These are phyloP conservation scores for Neocallimastix lanati DNA, from an alignment of 192 early-diverging fungal genomes.

Conservation along the genomic window DNA sequence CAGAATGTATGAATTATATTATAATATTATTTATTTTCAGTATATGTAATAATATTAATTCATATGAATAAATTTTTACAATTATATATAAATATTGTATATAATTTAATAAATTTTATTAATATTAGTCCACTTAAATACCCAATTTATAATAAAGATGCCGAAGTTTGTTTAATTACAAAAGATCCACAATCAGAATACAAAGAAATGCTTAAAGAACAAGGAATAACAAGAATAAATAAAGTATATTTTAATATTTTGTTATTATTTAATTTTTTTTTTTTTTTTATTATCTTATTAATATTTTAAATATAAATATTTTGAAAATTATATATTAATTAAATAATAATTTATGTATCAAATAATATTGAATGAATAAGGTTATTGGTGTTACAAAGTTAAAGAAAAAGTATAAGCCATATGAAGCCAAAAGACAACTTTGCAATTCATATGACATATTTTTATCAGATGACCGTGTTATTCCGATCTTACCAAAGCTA, in stretches of 20 bases:
- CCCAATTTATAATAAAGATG: slow-evolving; percentile 37
- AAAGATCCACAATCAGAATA: slow-evolving; percentile 67
- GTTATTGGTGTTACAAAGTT: slow-evolving; percentile 65
- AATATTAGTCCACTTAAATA: slow-evolving; percentile 42
- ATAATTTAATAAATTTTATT: no score
- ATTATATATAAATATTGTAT: no score
- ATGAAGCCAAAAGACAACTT: slow-evolving; percentile 62
- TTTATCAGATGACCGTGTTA: slow-evolving; percentile 65
- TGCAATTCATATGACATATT: slow-evolving; percentile 66
- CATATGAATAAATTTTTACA: no score
- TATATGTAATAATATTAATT: no score
- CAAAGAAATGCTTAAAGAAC: slow-evolving; percentile 47
- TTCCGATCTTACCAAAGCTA: slow-evolving; percentile 51
- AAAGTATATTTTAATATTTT: slow-evolving; percentile 27
- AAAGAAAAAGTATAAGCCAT: slow-evolving; percentile 56
- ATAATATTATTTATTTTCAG: no score
- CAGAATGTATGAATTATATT: slow-evolving; percentile 30
- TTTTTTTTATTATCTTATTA: no score
- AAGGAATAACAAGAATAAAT: slow-evolving; percentile 38
- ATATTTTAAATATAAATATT: no score
- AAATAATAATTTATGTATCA: no score
- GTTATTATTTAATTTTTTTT: no score
- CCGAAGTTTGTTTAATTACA: slow-evolving; percentile 70
- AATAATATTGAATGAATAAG: slow-evolving; percentile 16
- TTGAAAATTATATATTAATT: no score